Evolutionary conservation across 345 rosid species (phyloP).

Genomic region (Passiflora organensis): DNA sequence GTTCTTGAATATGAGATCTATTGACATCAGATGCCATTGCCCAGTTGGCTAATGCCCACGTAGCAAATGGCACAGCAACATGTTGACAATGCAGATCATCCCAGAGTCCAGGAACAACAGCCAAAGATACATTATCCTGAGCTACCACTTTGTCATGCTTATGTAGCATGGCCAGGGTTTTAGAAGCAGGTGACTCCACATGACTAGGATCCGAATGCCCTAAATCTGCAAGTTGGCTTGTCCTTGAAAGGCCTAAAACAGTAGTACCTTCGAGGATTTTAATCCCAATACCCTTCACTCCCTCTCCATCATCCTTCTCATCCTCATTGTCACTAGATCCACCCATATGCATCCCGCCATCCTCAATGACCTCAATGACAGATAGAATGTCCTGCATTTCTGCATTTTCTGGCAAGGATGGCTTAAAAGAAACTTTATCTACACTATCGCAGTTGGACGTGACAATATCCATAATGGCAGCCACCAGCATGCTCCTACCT

Average conservation of each 20-base stretch:
- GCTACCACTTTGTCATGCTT: conserved; percentile 47
- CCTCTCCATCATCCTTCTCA: conserved; percentile 62
- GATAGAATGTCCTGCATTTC: conserved; percentile 81
- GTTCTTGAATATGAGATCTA: conserved; percentile 78
- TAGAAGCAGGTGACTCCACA: conserved; percentile 29
- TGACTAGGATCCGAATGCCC: conserved; percentile 35
- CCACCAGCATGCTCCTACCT: conserved; percentile 99
- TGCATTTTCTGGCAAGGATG: conserved; percentile 68
- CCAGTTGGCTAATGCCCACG: conserved; percentile 98
- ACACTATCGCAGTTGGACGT: conserved; percentile 68
- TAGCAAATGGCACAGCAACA: conserved; percentile 99
- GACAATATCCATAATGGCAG: conserved; percentile 95
- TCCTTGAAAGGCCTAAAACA: conserved; percentile 73
- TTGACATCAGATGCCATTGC: conserved; percentile 87
- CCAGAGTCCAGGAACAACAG: conserved; percentile 98
- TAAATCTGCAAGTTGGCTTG: conserved; percentile 43
- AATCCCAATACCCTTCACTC: conserved; percentile 83
- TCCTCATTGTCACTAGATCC: conserved; percentile 48
- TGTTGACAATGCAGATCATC: conserved; percentile 96
- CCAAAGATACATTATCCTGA: conserved; percentile 56
- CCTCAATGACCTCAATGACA: conserved; percentile 86
- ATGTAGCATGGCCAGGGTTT: conserved; percentile 42
- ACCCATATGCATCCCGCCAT: conserved; percentile 84
- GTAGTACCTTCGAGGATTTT: conserved; percentile 93
- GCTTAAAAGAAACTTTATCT: conserved; percentile 53